These are phyloP conservation scores for Agarophyton chilense DNA, from an alignment of 23 red algal species.

Conservation along the genomic window DNA sequence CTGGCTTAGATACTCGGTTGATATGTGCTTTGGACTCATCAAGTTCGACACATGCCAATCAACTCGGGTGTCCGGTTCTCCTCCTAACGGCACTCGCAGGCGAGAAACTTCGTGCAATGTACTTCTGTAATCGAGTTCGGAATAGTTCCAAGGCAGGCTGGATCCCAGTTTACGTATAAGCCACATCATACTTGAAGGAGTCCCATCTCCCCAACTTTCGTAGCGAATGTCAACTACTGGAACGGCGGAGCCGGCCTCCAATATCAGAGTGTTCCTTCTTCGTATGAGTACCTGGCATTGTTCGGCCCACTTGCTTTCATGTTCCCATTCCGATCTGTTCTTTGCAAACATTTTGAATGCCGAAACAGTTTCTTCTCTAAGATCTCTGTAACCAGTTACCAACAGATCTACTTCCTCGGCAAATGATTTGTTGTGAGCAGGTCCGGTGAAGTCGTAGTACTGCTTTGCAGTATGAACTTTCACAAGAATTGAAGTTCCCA, in stretches of 20 bases:
- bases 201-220: constrained; percentile 39
- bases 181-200: neutral
- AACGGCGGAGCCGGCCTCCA: constrained; percentile 13
- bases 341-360: constrained; percentile 59
- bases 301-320: constrained; percentile 34
- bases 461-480: constrained; percentile 62
- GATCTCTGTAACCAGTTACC: constrained; percentile 61
- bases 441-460: constrained; percentile 45
- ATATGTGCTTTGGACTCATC: constrained; percentile 48
- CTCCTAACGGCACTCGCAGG: constrained; percentile 22
- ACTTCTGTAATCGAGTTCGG: constrained; percentile 13
- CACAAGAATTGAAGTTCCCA: constrained; percentile 56
- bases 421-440: constrained; percentile 10
- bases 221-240: constrained; percentile 51
- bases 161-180: constrained; percentile 32
- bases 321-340: constrained; percentile 51
- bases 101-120: constrained; percentile 25
- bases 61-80: neutral
- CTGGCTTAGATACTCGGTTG: constrained; percentile 16
- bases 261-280: constrained; percentile 51
- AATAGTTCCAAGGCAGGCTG: constrained; percentile 33
- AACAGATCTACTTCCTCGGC: constrained; percentile 41
- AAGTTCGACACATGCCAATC: constrained; percentile 43
- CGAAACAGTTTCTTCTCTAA: constrained; percentile 53
- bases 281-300: constrained; percentile 50